These are phyloP conservation scores for Alternaria dauci DNA, from an alignment of 2,329 filamentous ascomycete genomes.

Conservation along the genomic window DNA sequence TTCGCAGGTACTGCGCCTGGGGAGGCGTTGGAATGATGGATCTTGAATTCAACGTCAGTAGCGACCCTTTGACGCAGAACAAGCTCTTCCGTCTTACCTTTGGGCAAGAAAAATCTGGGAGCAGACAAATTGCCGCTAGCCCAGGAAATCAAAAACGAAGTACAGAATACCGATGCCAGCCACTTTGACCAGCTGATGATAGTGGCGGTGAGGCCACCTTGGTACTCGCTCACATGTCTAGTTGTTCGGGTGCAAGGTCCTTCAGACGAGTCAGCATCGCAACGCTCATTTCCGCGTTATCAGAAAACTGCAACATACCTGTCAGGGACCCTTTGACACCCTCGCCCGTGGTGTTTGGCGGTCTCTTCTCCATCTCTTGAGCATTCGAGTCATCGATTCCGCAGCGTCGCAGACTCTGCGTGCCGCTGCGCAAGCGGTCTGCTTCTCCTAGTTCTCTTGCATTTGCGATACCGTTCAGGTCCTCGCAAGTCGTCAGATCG, in stretches of 20 bases:
- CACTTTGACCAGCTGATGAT: slow-evolving; percentile 32
- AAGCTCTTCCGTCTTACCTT: slow-evolving; percentile 16
- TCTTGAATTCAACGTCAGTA: slow-evolving; percentile 2
- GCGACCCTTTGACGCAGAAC: neutral
- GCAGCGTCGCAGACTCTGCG: slow-evolving; percentile 21
- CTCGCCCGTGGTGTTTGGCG: slow-evolving; percentile 23
- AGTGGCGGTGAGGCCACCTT: slow-evolving; percentile 21
- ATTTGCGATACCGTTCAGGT: slow-evolving; percentile 44
- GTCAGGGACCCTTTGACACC: slow-evolving; percentile 36
- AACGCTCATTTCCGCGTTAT: neutral
- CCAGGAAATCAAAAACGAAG: slow-evolving; percentile 36
- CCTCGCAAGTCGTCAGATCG: slow-evolving; percentile 43
- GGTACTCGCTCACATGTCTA: slow-evolving; percentile 28
- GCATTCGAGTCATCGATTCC: slow-evolving; percentile 25
- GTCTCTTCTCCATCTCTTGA: slow-evolving; percentile 30
- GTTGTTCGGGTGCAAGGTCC: slow-evolving; percentile 44
- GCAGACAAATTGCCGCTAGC: slow-evolving; percentile 17
- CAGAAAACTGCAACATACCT: slow-evolving; percentile 19
- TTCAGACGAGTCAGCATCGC: slow-evolving; percentile 21
- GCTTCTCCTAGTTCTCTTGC: slow-evolving; percentile 41
- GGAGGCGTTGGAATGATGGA: slow-evolving; percentile 21
- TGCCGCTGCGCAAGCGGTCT: slow-evolving; percentile 25
- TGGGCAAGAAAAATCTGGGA: slow-evolving; percentile 12
- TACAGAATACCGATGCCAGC: slow-evolving; percentile 37
- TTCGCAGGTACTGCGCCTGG: slow-evolving; percentile 34